Conservation (phyloP, 495 filamentous ascomycete species). For the Tuber magnatum region DNA sequence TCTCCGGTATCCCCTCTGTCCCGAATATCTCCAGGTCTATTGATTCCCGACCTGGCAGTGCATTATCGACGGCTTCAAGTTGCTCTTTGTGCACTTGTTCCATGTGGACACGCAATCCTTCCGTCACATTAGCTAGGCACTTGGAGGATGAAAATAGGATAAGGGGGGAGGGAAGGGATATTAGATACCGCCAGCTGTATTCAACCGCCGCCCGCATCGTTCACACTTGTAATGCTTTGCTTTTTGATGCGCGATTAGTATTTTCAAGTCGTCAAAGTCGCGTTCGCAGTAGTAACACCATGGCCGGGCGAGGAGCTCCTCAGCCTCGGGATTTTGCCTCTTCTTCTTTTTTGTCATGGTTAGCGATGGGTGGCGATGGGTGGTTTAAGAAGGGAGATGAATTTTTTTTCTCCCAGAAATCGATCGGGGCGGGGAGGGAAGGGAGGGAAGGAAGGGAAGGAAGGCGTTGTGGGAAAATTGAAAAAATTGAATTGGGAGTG, state of each 20-base stretch:
- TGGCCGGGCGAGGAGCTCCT: constrained; percentile 77
- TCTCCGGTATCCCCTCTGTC: constrained; percentile 92
- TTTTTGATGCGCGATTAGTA: constrained; percentile 93
- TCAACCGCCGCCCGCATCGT: constrained; percentile 73
- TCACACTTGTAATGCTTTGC: constrained; percentile 98
- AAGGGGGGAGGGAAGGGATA: constrained; percentile 3
- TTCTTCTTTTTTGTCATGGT: constrained; percentile 75
- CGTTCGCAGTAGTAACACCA: constrained; percentile 99
- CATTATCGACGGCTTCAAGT: constrained; percentile 79
- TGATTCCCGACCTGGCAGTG: constrained; percentile 70
- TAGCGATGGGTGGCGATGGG: not conserved
- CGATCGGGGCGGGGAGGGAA: not conserved
- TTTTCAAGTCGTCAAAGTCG: constrained; percentile 94
- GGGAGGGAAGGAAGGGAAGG: not conserved
- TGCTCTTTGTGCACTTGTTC: constrained; percentile 96
- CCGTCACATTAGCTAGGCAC: constrained; percentile 28
- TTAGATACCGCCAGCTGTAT: constrained; percentile 82
- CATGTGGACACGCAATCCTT: constrained; percentile 92
- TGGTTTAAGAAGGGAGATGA: not conserved
- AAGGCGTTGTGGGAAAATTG: not conserved
- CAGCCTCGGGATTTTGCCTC: constrained; percentile 70
- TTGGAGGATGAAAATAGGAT: constrained; percentile 4
- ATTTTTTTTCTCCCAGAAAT: not conserved
- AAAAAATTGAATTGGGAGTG: not conserved
- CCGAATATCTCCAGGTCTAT: constrained; percentile 94